Base-by-base conservation (phyloP, 495 filamentous ascomycete genomes). In the Penicillium soppii region DNA sequence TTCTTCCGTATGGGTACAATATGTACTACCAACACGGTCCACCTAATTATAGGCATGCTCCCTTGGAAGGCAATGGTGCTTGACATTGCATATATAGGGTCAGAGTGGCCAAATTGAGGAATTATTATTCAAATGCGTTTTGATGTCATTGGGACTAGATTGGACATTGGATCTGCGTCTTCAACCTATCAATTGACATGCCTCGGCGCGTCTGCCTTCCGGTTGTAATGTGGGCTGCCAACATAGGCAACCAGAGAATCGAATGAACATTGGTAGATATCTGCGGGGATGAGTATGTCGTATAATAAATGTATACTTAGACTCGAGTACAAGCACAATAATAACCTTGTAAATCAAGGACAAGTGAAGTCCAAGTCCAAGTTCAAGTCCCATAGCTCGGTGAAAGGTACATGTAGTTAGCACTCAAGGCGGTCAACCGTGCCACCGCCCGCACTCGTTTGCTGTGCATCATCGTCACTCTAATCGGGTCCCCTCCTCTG, bases 391-490 rank as follows among this genome's bases (percentile, higher is more conserved):
- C n/a, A n/a, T n/a, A n/a, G n/a, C n/a, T n/a, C n/a, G n/a, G n/a
- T n/a, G n/a, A n/a, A n/a, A n/a, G n/a, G 9, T 13, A 22, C 7
- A 1, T 20, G 43, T 16, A 22, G 26, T 9, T 21, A 17, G 15
- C 19, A n/a, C 19, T 15, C 16, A 40, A 49, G 47, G 47, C 47
- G 47, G 47, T 49, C 47, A 49, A 22, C 5, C 21, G 37, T 40
- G 19, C 37, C 21, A 40, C 37, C 29, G 29, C 29, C 47, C 36
- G 47, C 26, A 41, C 36, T 49, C 32, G 43, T 46, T 46, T 47
- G 44, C 43, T 53, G 26, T 47, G 29, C 46, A 50, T 48, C 54
- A 37, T 52, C 50, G 49, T 52, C 51, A 48, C 32, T 56, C 39
- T 40, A 21, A 33, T 42, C 30, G 44, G 43, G 40, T 56, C 30